Evolutionary conservation across 1,284 basidiomycete genomes (phyloP).

Genomic region (Sphagnurus paluster): DNA sequence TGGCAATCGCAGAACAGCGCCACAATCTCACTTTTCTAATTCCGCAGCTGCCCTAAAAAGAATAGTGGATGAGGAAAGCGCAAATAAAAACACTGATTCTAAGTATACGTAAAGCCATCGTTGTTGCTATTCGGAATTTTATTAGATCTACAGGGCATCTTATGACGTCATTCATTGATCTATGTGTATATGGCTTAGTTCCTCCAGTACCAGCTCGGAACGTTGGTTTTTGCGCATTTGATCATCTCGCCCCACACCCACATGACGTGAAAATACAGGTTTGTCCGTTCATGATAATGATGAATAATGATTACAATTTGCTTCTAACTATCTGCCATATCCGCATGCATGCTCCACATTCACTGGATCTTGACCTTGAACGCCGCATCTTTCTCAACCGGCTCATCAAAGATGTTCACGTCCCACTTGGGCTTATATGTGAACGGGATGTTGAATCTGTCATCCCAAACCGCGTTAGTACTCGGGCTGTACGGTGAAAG

Average conservation of each 20-base stretch:
- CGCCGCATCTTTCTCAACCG: slow-evolving; percentile 53
- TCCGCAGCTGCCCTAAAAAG: too few relatives aligned
- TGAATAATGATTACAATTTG: slow-evolving; percentile 13
- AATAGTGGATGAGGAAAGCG: too few relatives aligned
- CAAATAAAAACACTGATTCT: too few relatives aligned
- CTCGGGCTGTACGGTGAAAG: background rate
- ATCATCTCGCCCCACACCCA: too few relatives aligned
- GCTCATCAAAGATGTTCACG: slow-evolving; percentile 67
- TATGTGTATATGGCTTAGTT: too few relatives aligned
- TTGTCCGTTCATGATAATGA: background rate
- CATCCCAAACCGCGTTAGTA: background rate
- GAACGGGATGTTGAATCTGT: slow-evolving; percentile 64
- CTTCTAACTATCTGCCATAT: slow-evolving; percentile 1
- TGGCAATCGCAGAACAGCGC: background rate
- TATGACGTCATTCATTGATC: too few relatives aligned
- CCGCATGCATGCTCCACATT: slow-evolving; percentile 11
- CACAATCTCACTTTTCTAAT: background rate
- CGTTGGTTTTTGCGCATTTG: background rate
- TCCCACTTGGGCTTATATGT: slow-evolving; percentile 66
- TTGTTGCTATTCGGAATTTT: too few relatives aligned
- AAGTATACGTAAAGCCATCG: too few relatives aligned
- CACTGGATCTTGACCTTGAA: slow-evolving; percentile 45
- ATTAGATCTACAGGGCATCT: too few relatives aligned
- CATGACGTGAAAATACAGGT: background rate
- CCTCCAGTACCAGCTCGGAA: too few relatives aligned